Percentiles rank a stretch among this genome's conserved stretches.
phyloP scores from a whole-genome alignment of 2,329 filamentous ascomycete genomes.

The Colletotrichum theobromicola region DNA sequence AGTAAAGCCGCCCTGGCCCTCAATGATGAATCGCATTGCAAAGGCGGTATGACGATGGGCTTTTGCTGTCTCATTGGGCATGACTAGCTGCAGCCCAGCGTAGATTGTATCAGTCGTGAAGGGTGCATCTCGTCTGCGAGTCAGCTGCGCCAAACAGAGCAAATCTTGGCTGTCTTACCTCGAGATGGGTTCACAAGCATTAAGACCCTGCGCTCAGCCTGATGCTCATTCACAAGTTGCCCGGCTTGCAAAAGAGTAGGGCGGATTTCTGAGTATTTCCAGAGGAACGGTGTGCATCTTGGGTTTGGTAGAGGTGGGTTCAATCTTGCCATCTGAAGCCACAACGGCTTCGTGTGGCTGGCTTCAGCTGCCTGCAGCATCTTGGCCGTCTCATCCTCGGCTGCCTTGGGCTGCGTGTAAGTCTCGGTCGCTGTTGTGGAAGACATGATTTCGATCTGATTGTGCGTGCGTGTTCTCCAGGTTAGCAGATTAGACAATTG shows the following conservation, averaged over 20 bases:
- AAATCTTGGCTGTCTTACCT: slow-evolving; percentile 29
- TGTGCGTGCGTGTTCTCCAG: not conserved
- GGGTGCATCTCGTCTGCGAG: slow-evolving; percentile 43
- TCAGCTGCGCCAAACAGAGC: slow-evolving; percentile 13
- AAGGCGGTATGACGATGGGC: slow-evolving; percentile 60
- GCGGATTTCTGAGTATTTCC: slow-evolving; percentile 35
- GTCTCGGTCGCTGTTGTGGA: not conserved
- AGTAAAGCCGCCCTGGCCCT: slow-evolving; percentile 58
- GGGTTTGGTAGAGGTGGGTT: slow-evolving; percentile 51
- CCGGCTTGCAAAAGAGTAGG: slow-evolving; percentile 37
- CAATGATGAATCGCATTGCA: slow-evolving; percentile 60
- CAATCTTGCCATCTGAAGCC: slow-evolving; percentile 47
- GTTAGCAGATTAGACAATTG: not conserved
- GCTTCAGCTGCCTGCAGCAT: slow-evolving; percentile 6
- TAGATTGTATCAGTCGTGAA: slow-evolving; percentile 62
- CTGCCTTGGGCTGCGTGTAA: not conserved
- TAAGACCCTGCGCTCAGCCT: slow-evolving; percentile 41
- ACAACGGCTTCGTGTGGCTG: slow-evolving; percentile 39
- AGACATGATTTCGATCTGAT: not conserved
- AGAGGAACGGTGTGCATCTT: slow-evolving; percentile 36
- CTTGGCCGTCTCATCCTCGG: not conserved
- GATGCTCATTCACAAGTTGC: slow-evolving; percentile 33
- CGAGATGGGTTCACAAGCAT: slow-evolving; percentile 41
- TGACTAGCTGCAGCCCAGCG: slow-evolving; percentile 58
- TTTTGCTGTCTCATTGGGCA: slow-evolving; percentile 56